Base-by-base conservation (phyloP, 1,284 basidiomycete species). In the Malassezia nana region DNA sequence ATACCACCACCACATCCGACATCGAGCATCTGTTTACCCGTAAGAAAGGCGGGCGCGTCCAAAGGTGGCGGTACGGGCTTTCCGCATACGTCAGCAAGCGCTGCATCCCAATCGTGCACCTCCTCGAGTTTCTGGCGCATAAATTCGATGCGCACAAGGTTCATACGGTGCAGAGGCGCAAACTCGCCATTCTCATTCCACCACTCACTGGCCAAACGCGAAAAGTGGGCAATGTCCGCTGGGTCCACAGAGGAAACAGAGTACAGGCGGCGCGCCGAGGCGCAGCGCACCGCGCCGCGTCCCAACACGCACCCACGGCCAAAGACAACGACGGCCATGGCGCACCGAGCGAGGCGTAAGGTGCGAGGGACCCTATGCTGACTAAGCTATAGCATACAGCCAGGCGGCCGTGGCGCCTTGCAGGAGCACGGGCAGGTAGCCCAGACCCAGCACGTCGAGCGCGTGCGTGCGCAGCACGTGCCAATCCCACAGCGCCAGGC, bases 151-250 rank as follows among this genome's bases (percentile, higher is more conserved):
- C 94, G 80, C 10, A 85, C 80, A 0, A 89, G 89, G 76, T 99
- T 99, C 92, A 99, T 96, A 66, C 83, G 82, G 74, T 98, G 94
- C 29, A 99, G 77, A 32, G 92, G 78, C 2, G 79, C 81, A 69
- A 95, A 94, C 75, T 96, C 91, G 63, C 92, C 91, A 26, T 79
- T 79, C 70, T 94, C 88, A 75, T 95, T 84, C 94, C 94, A 99
- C 94, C 94, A 99, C 69, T 86, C 80, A 22, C 86, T 84, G 0
- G 89, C 89, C 1, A 98, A 82, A 30, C 81, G 81, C 4, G 90
- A 90, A 75, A 99, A 98, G 75, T 91, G 89, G 0, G 85, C 84
- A 48, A 98, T 62, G 50, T 67, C 65, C 22, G 53, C 52, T 10
- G 65, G 58, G 33, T 67, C 63, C 15, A 67, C 57, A 3, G 65